Evolutionary conservation across 2,329 filamentous ascomycete species (phyloP).

Genomic region (Diaporthe vaccinii): DNA sequence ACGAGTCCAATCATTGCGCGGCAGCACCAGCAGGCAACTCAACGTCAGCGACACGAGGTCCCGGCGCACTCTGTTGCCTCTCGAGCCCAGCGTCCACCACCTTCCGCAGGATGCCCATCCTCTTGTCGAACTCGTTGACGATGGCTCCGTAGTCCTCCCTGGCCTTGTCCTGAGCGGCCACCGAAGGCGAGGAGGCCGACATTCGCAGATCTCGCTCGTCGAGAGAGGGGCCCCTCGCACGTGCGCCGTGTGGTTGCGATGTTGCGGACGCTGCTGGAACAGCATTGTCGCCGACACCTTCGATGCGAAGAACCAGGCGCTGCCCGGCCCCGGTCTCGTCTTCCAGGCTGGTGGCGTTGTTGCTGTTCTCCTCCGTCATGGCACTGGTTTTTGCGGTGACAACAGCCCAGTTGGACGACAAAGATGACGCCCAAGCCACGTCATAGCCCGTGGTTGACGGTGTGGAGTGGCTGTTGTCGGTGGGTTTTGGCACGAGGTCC

Average conservation of each 20-base stretch:
- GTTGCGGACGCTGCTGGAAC: not conserved
- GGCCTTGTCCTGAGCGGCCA: not conserved
- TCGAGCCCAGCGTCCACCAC: conserved; percentile 67
- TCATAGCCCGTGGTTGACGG: conserved; percentile 53
- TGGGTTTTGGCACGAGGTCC: conserved; percentile 59
- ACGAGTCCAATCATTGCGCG: not conserved
- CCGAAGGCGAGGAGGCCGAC: conserved; percentile 28
- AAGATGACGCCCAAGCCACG: conserved; percentile 78
- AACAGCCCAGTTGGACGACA: conserved; percentile 80
- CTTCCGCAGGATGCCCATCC: conserved; percentile 67
- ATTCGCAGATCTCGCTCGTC: conserved; percentile 35
- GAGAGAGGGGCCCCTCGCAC: conserved; percentile 46
- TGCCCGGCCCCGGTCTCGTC: conserved; percentile 48
- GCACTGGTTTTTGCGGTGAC: conserved; percentile 61
- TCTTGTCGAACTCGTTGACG: conserved; percentile 69
- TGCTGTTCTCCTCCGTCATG: conserved; percentile 55
- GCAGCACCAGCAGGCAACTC: conserved; percentile 31
- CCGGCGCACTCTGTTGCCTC: conserved; percentile 50
- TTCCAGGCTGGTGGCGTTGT: conserved; percentile 48
- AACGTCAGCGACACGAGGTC: conserved; percentile 43
- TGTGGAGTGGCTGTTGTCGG: not conserved
- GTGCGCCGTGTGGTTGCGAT: conserved; percentile 22
- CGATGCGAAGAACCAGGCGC: conserved; percentile 72
- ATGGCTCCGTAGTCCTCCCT: conserved; percentile 61
- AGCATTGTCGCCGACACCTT: conserved; percentile 61